phyloP scores from a whole-genome alignment of 2,329 filamentous ascomycete species.

The Diaporthe ilicicola region DNA sequence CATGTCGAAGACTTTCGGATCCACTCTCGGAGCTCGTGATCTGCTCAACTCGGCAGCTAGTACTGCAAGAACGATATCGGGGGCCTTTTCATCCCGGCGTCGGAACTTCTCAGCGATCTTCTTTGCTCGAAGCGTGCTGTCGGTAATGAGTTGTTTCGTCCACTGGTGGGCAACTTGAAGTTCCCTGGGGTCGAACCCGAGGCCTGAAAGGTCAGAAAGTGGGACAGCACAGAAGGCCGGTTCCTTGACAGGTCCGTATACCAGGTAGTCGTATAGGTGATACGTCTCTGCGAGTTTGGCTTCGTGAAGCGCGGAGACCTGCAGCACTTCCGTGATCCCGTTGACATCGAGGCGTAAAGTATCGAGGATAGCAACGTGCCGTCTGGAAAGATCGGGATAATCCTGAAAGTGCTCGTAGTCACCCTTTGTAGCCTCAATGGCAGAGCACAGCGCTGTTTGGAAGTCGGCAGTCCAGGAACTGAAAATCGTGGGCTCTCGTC shows the following conservation, averaged over 20 bases:
- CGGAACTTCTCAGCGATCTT: not conserved
- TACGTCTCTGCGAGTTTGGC: not conserved
- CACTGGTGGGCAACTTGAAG: not conserved
- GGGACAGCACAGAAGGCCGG: not conserved
- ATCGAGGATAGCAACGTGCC: not conserved
- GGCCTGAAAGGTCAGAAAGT: not conserved
- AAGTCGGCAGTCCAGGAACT: not conserved
- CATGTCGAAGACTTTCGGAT: not conserved
- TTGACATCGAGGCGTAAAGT: not conserved
- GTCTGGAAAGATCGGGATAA: not conserved
- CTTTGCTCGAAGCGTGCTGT: not conserved
- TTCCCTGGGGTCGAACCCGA: not conserved
- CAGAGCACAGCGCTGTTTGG: not conserved
- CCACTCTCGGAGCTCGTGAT: not conserved
- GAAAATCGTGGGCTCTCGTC: not conserved
- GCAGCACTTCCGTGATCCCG: not conserved
- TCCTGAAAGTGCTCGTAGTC: not conserved
- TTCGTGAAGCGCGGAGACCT: not conserved
- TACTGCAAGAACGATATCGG: not conserved
- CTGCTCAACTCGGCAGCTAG: not conserved
- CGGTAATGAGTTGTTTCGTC: not conserved
- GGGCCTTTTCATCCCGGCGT: not conserved
- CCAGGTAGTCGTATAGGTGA: not conserved
- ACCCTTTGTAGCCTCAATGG: not conserved
- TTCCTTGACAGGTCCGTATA: not conserved